Evolutionary conservation across 1,284 basidiomycete genomes (phyloP).

Genomic region (Cutaneotrichosporon sp.): DNA sequence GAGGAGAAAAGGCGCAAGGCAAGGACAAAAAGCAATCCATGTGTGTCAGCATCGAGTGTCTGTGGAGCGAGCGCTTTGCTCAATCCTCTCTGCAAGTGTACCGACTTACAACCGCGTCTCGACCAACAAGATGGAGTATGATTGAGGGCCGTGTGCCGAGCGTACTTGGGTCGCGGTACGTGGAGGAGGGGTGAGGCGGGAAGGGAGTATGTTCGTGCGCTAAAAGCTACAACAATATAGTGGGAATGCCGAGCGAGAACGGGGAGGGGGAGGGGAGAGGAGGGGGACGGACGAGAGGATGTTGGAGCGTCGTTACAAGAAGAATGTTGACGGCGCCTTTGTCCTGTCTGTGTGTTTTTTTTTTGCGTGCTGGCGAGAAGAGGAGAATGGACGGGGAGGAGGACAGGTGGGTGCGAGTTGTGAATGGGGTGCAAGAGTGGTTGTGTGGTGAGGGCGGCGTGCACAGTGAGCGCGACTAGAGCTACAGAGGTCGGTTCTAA

Average conservation of each 20-base stretch:
- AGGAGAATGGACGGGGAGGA: no score
- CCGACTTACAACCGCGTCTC: slow-evolving; percentile 2
- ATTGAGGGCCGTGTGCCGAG: background rate
- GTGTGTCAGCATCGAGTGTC: slow-evolving; percentile 6
- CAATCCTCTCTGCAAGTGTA: no score
- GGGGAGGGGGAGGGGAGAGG: background rate
- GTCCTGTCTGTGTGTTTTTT: no score
- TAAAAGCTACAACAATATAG: slow-evolving; percentile 13
- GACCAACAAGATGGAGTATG: background rate
- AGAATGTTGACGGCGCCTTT: no score
- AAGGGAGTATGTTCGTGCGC: slow-evolving; percentile 1
- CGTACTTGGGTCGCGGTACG: no score
- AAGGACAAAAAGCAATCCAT: background rate
- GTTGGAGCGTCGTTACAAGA: no score
- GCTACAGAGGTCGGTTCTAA: no score
- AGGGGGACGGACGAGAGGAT: background rate
- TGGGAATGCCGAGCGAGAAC: background rate
- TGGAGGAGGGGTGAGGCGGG: background rate
- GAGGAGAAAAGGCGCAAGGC: no score
- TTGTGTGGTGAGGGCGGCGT: no score
- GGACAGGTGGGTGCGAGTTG: background rate
- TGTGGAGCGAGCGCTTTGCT: background rate
- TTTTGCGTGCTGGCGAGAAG: no score
- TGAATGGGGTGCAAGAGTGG: background rate
- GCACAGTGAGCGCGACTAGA: no score